These are phyloP conservation scores for Podospora didyma DNA, from an alignment of 495 filamentous ascomycete species.

Conservation along the genomic window DNA sequence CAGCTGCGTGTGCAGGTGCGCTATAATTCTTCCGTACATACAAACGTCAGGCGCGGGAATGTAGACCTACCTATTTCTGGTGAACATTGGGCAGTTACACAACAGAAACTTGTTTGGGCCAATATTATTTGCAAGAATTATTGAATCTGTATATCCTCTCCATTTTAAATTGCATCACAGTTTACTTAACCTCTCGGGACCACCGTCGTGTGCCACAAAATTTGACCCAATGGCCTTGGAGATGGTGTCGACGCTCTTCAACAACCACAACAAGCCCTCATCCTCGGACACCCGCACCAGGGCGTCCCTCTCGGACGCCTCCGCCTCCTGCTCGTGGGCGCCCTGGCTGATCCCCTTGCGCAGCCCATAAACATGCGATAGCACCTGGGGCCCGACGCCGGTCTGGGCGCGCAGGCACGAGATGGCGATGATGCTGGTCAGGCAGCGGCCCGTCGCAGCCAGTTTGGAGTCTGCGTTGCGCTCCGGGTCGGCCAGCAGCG, in stretches of 20 bases:
- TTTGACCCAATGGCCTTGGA: conserved; percentile 58
- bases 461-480: conserved; percentile 30
- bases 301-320: conserved; percentile 18
- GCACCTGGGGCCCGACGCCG: conserved; percentile 74
- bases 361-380: conserved; percentile 70
- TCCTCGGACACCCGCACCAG: conserved; percentile 56
- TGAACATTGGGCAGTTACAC: too few species aligned
- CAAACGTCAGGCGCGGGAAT: too few species aligned
- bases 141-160: too few species aligned
- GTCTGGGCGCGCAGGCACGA: conserved; percentile 68
- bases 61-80: too few species aligned
- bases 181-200: conserved; percentile 18
- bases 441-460: conserved; percentile 54
- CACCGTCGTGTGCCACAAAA: conserved; percentile 57
- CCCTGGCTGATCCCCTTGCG: conserved; percentile 69
- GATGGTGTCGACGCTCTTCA: conserved; percentile 66
- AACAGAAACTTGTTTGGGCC: too few species aligned
- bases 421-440: conserved; percentile 66
- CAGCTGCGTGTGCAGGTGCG: too few species aligned
- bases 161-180: conserved; percentile 1
- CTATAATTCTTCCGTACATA: too few species aligned
- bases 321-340: conserved; percentile 44
- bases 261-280: conserved; percentile 68
- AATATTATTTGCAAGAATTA: neutral
- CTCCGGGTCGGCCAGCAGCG: conserved; percentile 60